These are phyloP conservation scores for Chrysoporthe austroafricana DNA, from an alignment of 2,329 filamentous ascomycete genomes.

Conservation along the genomic window DNA sequence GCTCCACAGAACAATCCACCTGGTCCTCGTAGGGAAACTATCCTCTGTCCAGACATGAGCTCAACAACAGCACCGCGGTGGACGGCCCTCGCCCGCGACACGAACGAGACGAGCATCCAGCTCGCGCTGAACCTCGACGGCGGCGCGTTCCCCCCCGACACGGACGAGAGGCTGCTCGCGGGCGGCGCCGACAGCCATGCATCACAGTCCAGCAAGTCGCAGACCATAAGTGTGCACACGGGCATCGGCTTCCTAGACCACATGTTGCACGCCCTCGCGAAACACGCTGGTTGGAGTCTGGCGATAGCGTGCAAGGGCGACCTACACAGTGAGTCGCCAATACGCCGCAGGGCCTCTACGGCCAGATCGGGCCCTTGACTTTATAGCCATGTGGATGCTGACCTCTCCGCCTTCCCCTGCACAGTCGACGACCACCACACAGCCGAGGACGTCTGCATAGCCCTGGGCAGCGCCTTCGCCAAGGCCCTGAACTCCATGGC, in stretches of 20 bases:
- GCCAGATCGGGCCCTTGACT: not conserved
- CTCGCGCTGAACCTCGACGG: conserved; percentile 93
- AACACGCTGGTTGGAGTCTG: conserved; percentile 94
- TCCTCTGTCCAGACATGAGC: conserved; percentile 31
- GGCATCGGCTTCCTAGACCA: conserved; percentile 98
- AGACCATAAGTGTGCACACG: conserved; percentile 85
- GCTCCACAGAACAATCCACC: not conserved
- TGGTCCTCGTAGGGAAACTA: too few species aligned
- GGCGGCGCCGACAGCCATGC: conserved; percentile 69
- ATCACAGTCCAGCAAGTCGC: conserved; percentile 79
- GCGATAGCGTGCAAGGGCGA: conserved; percentile 84
- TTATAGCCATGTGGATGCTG: not conserved
- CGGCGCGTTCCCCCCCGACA: conserved; percentile 71
- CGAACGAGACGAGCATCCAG: conserved; percentile 97
- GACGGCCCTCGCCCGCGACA: conserved; percentile 81
- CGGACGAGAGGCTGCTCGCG: conserved; percentile 58
- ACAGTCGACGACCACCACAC: conserved; percentile 98
- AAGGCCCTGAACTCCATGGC: conserved; percentile 72
- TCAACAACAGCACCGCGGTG: conserved; percentile 58
- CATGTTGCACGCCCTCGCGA: conserved; percentile 96
- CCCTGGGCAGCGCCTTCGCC: conserved; percentile 85
- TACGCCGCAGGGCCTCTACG: not conserved
- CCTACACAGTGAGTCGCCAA: conserved; percentile 72
- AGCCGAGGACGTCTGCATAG: conserved; percentile 91
- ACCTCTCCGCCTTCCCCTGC: not conserved